A percentile compares a stretch with the other conserved stretches of the same genome.
These are phyloP conservation scores for Lepidium didymum DNA, from an alignment of 345 rosid genomes.

Conservation along the genomic window DNA sequence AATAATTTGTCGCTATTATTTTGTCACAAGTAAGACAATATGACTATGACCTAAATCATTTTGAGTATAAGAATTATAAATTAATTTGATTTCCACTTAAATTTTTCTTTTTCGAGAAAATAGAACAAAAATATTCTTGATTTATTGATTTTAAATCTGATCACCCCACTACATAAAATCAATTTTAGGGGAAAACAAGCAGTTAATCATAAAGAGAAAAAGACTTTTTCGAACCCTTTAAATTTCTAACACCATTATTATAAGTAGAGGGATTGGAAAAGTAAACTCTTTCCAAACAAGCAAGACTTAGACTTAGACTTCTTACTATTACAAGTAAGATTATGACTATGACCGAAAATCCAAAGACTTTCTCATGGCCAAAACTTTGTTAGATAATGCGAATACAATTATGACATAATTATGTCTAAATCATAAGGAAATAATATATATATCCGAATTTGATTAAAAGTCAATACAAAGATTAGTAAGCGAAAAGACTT, in stretches of 20 bases:
- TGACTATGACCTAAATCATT: conserved; percentile 4
- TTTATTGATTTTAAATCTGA: too few relatives aligned
- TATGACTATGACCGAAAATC: conserved; percentile 12
- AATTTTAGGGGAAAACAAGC: too few relatives aligned
- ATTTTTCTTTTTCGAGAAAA: too few relatives aligned
- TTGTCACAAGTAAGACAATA: background rate
- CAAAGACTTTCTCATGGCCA: background rate
- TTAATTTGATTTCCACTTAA: too few relatives aligned
- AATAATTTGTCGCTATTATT: background rate
- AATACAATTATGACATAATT: background rate
- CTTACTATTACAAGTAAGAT: background rate
- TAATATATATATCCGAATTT: background rate
- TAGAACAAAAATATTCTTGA: too few relatives aligned
- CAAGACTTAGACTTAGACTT: background rate
- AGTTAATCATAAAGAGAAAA: too few relatives aligned
- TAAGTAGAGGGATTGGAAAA: background rate
- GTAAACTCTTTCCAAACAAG: background rate
- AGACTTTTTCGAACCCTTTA: too few relatives aligned
- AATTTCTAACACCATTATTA: background rate
- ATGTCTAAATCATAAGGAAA: background rate
- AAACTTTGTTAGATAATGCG: background rate
- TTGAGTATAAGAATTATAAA: too few relatives aligned
- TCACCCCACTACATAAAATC: too few relatives aligned
- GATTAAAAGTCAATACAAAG: background rate
- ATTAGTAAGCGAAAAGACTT: background rate